phyloP scores from a whole-genome alignment of 352 stramenopile genomes.

The Peronospora belbahrii region DNA sequence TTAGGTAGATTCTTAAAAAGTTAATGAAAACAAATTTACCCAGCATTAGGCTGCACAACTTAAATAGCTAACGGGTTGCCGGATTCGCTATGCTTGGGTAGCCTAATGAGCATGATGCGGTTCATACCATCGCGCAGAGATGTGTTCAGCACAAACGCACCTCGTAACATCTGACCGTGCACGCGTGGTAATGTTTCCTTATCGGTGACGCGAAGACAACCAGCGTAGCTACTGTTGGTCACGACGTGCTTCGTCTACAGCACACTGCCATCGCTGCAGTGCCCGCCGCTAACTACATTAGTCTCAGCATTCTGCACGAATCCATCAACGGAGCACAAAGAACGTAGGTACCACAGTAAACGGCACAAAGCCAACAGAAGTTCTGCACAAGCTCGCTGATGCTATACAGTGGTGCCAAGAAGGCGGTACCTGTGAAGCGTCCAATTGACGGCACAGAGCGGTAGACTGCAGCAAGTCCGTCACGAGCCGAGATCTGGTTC shows the following conservation, averaged over 20 bases:
- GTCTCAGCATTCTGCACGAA: conserved; percentile 42
- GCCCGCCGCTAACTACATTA: conserved; percentile 32
- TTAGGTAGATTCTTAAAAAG: too few relatives aligned
- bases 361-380: conserved; percentile 79
- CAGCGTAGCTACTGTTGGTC: conserved; percentile 45
- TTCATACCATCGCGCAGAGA: conserved; percentile 37
- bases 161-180: conserved; percentile 42
- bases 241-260: conserved; percentile 47
- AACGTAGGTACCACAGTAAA: conserved; percentile 84
- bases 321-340: conserved; percentile 52
- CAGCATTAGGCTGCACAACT: too few relatives aligned
- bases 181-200: conserved; percentile 1
- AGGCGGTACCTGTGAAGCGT: too few relatives aligned
- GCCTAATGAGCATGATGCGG: conserved; percentile 59
- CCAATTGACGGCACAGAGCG: conserved; percentile 71
- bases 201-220: conserved; percentile 17
- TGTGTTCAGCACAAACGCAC: conserved; percentile 45
- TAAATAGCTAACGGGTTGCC: too few relatives aligned
- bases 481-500: conserved; percentile 43
- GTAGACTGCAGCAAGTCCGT: conserved; percentile 49
- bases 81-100: conserved; percentile 47
- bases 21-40: too few relatives aligned
- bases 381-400: conserved; percentile 82
- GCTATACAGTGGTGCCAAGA: conserved; percentile 77
- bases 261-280: conserved; percentile 32